A percentile compares a stretch with the other conserved stretches of the same genome.
phyloP scores from a whole-genome alignment of 495 filamentous ascomycete species.

The Penicillium pancosmium region DNA sequence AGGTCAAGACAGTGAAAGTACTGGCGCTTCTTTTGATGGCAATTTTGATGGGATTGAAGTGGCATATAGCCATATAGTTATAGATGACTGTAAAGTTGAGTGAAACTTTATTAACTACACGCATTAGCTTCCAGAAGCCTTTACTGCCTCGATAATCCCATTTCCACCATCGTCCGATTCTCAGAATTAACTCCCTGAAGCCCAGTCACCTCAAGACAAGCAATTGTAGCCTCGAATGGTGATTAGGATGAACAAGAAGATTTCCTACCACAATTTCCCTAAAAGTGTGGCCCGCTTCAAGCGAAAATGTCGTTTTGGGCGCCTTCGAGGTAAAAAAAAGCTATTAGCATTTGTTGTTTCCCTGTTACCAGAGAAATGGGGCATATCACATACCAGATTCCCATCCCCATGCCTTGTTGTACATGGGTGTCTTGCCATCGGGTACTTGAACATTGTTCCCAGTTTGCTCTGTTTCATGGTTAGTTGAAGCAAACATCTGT shows the following conservation, averaged over 20 bases:
- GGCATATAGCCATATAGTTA: too few species aligned
- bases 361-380: neutral
- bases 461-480: constrained; percentile 17
- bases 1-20: too few species aligned
- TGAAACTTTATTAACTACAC: too few species aligned
- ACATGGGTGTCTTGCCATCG: constrained; percentile 18
- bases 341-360: neutral
- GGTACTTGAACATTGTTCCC: constrained; percentile 28
- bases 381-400: constrained; percentile 18
- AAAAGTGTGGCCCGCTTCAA: neutral
- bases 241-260: neutral
- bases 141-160: neutral
- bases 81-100: too few species aligned
- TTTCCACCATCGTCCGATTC: neutral
- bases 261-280: neutral
- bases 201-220: neutral
- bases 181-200: neutral
- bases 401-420: constrained; percentile 24
- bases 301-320: constrained; percentile 17
- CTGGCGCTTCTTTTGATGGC: too few species aligned
- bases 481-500: neutral
- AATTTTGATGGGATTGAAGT: too few species aligned
- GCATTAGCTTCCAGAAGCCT: neutral
- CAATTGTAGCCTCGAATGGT: neutral
- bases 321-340: constrained; percentile 4